Evolutionary conservation across 2,329 filamentous ascomycete genomes (phyloP).

Genomic region (Plectosphaerella plurivora): DNA sequence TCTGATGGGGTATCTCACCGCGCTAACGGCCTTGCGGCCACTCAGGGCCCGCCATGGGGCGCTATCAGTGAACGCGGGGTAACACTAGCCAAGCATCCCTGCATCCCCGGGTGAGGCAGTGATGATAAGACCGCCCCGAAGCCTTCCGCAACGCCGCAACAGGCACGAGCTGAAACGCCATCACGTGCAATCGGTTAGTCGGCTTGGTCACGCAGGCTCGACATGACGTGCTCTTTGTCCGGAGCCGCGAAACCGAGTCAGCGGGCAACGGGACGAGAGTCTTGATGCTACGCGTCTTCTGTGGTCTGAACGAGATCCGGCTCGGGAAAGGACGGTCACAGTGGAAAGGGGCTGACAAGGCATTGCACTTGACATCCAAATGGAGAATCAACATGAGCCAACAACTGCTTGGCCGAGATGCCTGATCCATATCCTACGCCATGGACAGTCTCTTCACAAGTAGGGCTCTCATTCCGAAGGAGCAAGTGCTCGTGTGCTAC

Average conservation of each 20-base stretch:
- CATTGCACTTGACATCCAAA: neutral
- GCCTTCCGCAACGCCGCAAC: neutral
- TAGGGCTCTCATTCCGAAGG: neutral
- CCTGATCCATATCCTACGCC: neutral
- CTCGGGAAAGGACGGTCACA: neutral
- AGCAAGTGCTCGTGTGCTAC: neutral
- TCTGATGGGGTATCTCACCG: neutral
- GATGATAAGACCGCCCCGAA: neutral
- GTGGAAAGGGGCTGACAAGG: no score
- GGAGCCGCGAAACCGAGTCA: no score
- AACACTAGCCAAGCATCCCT: neutral
- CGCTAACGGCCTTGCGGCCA: neutral
- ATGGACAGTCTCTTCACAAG: constrained; percentile 2
- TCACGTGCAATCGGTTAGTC: neutral
- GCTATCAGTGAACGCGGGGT: constrained; percentile 1
- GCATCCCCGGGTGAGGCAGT: neutral
- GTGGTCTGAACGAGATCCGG: no score
- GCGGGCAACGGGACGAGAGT: no score
- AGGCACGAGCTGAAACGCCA: neutral
- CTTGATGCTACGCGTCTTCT: no score
- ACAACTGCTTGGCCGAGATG: neutral
- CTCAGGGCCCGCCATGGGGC: neutral
- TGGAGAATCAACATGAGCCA: neutral
- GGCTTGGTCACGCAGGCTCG: no score
- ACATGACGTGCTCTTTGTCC: no score